Percentiles rank a stretch among this genome's conserved stretches.
These are phyloP conservation scores for Citrus reticulata DNA, from an alignment of 345 rosid species.

Conservation along the genomic window DNA sequence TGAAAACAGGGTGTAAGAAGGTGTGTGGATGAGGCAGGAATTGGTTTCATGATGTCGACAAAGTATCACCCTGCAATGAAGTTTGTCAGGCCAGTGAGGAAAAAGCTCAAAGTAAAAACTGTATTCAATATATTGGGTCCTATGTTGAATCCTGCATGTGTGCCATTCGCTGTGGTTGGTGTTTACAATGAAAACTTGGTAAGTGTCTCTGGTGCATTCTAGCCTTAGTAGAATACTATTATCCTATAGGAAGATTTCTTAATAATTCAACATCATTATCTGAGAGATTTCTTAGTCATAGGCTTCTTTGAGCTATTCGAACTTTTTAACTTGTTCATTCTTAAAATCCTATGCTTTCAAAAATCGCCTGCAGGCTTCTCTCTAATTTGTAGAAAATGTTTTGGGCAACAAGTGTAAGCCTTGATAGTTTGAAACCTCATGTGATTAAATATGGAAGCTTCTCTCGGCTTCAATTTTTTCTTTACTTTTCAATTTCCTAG, in stretches of 20 bases:
- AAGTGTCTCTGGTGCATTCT: slow-evolving; percentile 11
- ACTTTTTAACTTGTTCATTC: background rate
- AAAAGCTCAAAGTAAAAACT: slow-evolving; percentile 76
- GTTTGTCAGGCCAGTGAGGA: slow-evolving; percentile 80
- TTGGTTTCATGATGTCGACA: slow-evolving; percentile 93
- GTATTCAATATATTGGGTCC: slow-evolving; percentile 91
- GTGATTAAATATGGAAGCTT: background rate
- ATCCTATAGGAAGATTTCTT: background rate
- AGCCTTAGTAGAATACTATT: background rate
- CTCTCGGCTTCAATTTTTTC: background rate
- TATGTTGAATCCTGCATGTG: slow-evolving; percentile 84
- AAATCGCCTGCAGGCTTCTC: background rate
- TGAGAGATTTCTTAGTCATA: background rate
- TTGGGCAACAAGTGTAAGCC: background rate
- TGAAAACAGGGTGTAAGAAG: slow-evolving; percentile 52
- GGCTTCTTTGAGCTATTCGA: background rate
- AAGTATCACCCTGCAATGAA: slow-evolving; percentile 91
- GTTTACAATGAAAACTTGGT: slow-evolving; percentile 78
- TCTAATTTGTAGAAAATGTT: background rate
- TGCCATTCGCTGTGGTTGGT: slow-evolving; percentile 87
- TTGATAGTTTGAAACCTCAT: background rate
- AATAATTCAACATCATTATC: background rate
- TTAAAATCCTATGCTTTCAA: background rate
- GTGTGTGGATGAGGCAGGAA: slow-evolving; percentile 83
- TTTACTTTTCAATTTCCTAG: background rate